These are phyloP conservation scores for Phoma sp. DNA, from an alignment of 2,329 filamentous ascomycete genomes.

Conservation along the genomic window DNA sequence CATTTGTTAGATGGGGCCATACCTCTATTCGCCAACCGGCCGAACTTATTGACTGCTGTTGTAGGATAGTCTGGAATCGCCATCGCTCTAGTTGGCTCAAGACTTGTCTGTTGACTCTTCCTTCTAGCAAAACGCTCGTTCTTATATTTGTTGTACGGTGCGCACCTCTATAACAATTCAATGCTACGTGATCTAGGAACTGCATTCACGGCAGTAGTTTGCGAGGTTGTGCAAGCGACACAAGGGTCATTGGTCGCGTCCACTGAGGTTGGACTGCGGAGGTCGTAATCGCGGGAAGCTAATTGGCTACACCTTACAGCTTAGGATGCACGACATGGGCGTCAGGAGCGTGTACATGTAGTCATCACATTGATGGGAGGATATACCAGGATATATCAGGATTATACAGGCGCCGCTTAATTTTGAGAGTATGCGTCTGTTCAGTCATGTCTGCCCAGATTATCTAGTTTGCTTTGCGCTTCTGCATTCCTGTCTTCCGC, in stretches of 20 bases:
- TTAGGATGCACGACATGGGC: not conserved
- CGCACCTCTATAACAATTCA: not conserved
- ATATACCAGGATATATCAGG: not conserved
- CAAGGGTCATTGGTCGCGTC: not conserved
- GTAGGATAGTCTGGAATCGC: constrained; percentile 30
- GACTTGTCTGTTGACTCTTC: not conserved
- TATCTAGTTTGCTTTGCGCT: constrained; percentile 21
- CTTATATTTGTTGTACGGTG: not conserved
- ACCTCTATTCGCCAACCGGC: constrained; percentile 39
- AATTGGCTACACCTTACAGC: not conserved
- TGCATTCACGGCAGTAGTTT: constrained; percentile 5
- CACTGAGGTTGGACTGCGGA: not conserved
- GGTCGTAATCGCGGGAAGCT: constrained; percentile 2
- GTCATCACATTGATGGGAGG: not conserved
- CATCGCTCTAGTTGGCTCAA: constrained; percentile 4
- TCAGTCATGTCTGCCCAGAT: no score
- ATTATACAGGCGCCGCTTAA: not conserved
- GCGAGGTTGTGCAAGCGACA: not conserved
- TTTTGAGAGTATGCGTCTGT: no score
- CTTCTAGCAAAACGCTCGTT: no score
- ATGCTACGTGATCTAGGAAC: not conserved
- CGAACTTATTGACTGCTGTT: constrained; percentile 37
- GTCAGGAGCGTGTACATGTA: not conserved
- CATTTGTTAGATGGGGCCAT: not conserved
- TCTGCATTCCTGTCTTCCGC: constrained; percentile 56